phyloP scores from a whole-genome alignment of 768 basidiomycete genomes.

The Termitomyces sp. region DNA sequence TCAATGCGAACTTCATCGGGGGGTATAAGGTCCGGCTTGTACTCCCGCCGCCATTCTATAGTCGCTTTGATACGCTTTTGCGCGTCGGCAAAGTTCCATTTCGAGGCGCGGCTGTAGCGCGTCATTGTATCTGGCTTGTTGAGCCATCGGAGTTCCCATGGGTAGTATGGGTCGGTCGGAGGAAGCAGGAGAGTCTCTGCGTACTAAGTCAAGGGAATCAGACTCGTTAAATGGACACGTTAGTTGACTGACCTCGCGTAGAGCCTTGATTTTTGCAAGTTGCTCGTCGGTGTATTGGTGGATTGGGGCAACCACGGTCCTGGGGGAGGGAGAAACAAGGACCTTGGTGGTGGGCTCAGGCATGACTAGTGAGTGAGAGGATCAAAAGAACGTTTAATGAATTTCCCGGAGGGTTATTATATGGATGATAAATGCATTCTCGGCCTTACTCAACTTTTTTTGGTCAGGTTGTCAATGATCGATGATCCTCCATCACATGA shows the following conservation, averaged over 20 bases:
- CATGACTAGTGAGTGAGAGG: slow-evolving; percentile 10
- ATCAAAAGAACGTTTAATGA: slow-evolving; percentile 3
- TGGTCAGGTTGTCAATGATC: not conserved
- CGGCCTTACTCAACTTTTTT: slow-evolving; percentile 9
- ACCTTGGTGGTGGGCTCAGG: slow-evolving; percentile 30
- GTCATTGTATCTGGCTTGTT: slow-evolving; percentile 58
- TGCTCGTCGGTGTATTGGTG: slow-evolving; percentile 64
- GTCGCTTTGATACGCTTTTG: slow-evolving; percentile 76
- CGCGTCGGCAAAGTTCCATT: slow-evolving; percentile 76
- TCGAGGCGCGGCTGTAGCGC: slow-evolving; percentile 82
- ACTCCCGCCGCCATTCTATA: slow-evolving; percentile 82
- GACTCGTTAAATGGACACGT: too few relatives aligned
- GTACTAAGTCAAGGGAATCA: slow-evolving; percentile 43
- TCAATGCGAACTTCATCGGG: slow-evolving; percentile 80
- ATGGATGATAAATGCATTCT: not conserved
- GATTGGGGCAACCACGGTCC: slow-evolving; percentile 47
- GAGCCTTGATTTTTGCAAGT: slow-evolving; percentile 46
- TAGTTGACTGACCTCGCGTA: slow-evolving; percentile 49
- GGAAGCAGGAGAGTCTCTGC: slow-evolving; percentile 61
- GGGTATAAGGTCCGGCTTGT: slow-evolving; percentile 76
- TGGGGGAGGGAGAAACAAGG: slow-evolving; percentile 50
- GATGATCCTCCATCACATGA: slow-evolving; percentile 8
- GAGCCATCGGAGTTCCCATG: slow-evolving; percentile 79
- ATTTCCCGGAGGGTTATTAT: not conserved
- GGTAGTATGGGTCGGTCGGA: slow-evolving; percentile 60